Percentiles rank a stretch among this genome's conserved stretches.
Evolutionary conservation across 139 green algal species (phyloP).

Genomic region (Coelastrella sp.): DNA sequence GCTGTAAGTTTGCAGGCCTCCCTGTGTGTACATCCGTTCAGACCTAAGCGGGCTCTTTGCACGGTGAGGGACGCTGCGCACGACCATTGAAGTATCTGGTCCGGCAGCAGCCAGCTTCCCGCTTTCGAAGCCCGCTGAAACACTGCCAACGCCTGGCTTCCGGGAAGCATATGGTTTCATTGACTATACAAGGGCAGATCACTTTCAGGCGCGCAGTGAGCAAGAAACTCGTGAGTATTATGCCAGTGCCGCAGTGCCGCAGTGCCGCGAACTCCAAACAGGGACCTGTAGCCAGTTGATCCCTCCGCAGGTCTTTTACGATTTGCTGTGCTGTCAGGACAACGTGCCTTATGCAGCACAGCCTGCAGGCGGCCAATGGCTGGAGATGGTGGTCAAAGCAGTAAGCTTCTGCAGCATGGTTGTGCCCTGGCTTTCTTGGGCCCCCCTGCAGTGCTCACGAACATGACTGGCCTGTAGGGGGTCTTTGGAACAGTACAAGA

Average conservation of each 20-base stretch:
- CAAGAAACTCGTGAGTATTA: conserved; percentile 23
- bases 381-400: conserved; percentile 40
- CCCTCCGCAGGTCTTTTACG: conserved; percentile 39
- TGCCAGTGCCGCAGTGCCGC: background rate
- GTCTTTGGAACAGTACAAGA: conserved; percentile 19
- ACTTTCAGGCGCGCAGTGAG: conserved; percentile 35
- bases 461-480: background rate
- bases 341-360: background rate
- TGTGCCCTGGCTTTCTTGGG: background rate
- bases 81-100: too few species aligned
- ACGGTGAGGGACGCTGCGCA: too few species aligned
- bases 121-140: too few species aligned
- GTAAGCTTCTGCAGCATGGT: background rate
- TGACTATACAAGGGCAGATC: background rate
- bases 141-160: too few species aligned
- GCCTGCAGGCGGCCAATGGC: background rate
- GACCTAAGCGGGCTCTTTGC: too few species aligned
- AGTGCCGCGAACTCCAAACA: too few species aligned
- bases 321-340: background rate
- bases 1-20: too few species aligned
- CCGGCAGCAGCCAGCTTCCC: too few species aligned
- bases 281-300: background rate
- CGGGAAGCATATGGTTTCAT: background rate
- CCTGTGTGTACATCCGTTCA: too few species aligned
- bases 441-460: background rate